Evolutionary conservation across 768 basidiomycete genomes (phyloP), one percentile per base, ranked within the genome.

Genomic region (Gloeostereum incarnatum): DNA sequence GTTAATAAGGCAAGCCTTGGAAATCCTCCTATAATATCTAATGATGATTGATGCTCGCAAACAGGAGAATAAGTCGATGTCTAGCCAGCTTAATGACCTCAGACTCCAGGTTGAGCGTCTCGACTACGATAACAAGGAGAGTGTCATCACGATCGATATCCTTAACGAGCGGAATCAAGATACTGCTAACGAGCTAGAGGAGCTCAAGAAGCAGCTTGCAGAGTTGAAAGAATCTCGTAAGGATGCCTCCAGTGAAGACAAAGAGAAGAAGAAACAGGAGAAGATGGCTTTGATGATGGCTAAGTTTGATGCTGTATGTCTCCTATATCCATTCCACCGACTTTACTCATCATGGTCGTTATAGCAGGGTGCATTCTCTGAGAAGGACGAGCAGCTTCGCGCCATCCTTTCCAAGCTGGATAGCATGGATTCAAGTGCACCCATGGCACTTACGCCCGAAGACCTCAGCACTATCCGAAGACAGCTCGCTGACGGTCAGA

Each of bases 261-360:
- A 93, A 65, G 96, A 99, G 70, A 96, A 90, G 70, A 79, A 87
- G 59, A 98, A 98, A 61, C 91, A 94, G 53, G 94, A 98, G 68
- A 97, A 97, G 73, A 89, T 99, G 87, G 92, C 90, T 6, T 69
- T 92, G 48, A 96, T 99, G 90, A 97, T 99, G 94, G 90, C 94
- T 42, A 93, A 94, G 59, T 94, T 99, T 49, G 93, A 98, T 61
- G 74, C 85, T 45, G 94, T 94, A 47, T 52, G 84, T 65, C 41
- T 38, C 13, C 14, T 2, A 38, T 31, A 36, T 38, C 41, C 11
- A 33, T 43, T 32, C 39, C 11, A 32, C 38, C 27, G 39, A 21
- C 20, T 17, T 42, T 23, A 30, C 37, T 41, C 17, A 31, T 37
- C 25, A 25, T 8, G 9, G 29, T 22, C 38, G 31, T 39, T 48